Evolutionary conservation across 2,329 filamentous ascomycete species (phyloP).

Genomic region (Fusarium hostae): DNA sequence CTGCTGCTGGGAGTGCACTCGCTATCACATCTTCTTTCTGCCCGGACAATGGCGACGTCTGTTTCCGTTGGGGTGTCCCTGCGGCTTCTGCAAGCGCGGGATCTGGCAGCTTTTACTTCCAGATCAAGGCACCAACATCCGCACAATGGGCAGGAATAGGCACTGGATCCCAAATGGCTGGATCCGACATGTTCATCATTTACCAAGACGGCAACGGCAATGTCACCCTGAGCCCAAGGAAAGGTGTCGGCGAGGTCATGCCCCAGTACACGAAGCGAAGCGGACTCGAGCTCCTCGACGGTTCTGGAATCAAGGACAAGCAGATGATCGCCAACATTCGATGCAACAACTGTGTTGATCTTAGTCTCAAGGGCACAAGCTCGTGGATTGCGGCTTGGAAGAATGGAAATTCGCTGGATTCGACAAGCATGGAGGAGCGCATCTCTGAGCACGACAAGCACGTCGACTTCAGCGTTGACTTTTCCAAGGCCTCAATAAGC

Average conservation of each 20-base stretch:
- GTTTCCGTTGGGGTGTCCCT: conserved; percentile 68
- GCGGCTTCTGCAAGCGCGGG: conserved; percentile 57
- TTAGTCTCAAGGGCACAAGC: conserved; percentile 56
- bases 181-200: conserved; percentile 70
- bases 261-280: conserved; percentile 59
- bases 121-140: conserved; percentile 64
- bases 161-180: conserved; percentile 65
- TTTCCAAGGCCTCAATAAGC: conserved; percentile 58
- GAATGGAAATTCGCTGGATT: conserved; percentile 57
- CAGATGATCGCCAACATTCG: conserved; percentile 70
- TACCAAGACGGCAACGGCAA: conserved; percentile 69
- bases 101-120: conserved; percentile 69
- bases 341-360: conserved; percentile 63
- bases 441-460: conserved; percentile 58
- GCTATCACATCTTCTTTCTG: conserved; percentile 53
- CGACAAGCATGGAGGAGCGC: conserved; percentile 55
- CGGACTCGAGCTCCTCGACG: conserved; percentile 64
- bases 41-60: conserved; percentile 56
- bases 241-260: conserved; percentile 58
- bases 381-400: conserved; percentile 68
- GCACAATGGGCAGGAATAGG: conserved; percentile 69
- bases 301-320: conserved; percentile 64
- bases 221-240: conserved; percentile 69
- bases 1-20: conserved; percentile 33
- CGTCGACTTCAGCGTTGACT: conserved; percentile 58